Conservation (phyloP, 1,139 yeast genomes). For the Sugiyamaella sp. region DNA sequence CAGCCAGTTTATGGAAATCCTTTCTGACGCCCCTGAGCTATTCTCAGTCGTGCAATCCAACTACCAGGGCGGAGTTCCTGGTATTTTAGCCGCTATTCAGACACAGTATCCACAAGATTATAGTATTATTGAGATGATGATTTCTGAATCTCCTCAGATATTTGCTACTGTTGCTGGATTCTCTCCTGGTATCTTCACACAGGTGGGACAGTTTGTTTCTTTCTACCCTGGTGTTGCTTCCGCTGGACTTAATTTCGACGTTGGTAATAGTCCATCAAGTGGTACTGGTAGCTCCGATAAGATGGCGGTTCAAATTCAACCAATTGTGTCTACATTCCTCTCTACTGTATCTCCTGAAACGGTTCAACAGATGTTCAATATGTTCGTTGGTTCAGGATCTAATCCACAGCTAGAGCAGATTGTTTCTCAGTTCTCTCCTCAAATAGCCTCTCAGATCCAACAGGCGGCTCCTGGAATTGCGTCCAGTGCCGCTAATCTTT, state of each 20-base stretch:
- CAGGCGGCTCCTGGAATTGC: slow-evolving; percentile 6
- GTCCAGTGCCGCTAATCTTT: not conserved
- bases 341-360: slow-evolving; percentile 4
- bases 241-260: not conserved
- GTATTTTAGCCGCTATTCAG: not conserved
- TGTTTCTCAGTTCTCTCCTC: slow-evolving; percentile 11
- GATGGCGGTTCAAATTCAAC: not conserved
- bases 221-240: not conserved
- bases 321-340: not conserved
- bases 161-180: slow-evolving; percentile 3
- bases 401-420: slow-evolving; percentile 5
- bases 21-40: not conserved
- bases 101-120: not conserved
- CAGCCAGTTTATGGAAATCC: not conserved
- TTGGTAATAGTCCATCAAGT: not conserved
- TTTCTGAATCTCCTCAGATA: not conserved
- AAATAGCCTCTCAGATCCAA: slow-evolving; percentile 9
- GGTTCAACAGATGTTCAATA: slow-evolving; percentile 2
- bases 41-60: not conserved
- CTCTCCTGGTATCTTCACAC: not conserved
- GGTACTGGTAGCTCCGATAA: not conserved
- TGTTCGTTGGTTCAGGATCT: not conserved
- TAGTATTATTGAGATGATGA: not conserved
- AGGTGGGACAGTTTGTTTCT: not conserved
- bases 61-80: not conserved